phyloP scores from a whole-genome alignment of 805 yeast species.

The Teunomyces lycoperdinae region DNA sequence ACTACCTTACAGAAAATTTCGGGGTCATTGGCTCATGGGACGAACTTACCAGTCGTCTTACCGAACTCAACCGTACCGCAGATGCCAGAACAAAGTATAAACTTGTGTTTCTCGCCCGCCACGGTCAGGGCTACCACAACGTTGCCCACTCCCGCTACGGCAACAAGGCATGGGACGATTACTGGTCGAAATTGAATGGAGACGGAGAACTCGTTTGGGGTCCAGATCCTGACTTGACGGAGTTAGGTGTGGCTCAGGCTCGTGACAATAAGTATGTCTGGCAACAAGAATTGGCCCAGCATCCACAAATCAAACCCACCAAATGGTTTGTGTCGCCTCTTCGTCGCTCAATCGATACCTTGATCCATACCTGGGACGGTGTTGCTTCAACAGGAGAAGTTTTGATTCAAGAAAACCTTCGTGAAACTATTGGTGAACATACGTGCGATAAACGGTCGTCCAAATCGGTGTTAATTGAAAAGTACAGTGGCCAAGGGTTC shows the following conservation, averaged over 20 bases:
- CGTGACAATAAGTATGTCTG: constrained; percentile 41
- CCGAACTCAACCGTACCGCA: constrained; percentile 31
- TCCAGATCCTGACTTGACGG: constrained; percentile 51
- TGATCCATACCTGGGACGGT: constrained; percentile 45
- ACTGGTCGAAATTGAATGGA: constrained; percentile 44
- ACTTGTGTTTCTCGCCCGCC: constrained; percentile 48
- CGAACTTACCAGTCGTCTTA: constrained; percentile 19
- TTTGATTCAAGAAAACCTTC: constrained; percentile 41
- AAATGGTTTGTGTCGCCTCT: constrained; percentile 49
- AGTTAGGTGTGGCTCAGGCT: constrained; percentile 45
- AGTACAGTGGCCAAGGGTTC: constrained; percentile 38
- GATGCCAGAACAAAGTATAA: constrained; percentile 36
- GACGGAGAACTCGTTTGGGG: constrained; percentile 51
- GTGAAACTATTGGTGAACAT: constrained; percentile 51
- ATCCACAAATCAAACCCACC: constrained; percentile 29
- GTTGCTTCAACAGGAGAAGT: constrained; percentile 24
- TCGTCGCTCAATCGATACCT: constrained; percentile 49
- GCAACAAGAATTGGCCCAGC: constrained; percentile 32
- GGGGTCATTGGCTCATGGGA: constrained; percentile 35
- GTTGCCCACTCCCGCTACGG: constrained; percentile 47
- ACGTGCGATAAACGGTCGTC: constrained; percentile 48
- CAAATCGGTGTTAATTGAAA: constrained; percentile 32
- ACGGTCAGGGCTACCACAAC: constrained; percentile 56
- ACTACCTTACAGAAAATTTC: constrained; percentile 41
- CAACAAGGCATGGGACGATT: constrained; percentile 42